Percentiles rank a stretch among this genome's conserved stretches.
Evolutionary conservation across 2,329 filamentous ascomycete species (phyloP).

Genomic region (Bisporella sp.): DNA sequence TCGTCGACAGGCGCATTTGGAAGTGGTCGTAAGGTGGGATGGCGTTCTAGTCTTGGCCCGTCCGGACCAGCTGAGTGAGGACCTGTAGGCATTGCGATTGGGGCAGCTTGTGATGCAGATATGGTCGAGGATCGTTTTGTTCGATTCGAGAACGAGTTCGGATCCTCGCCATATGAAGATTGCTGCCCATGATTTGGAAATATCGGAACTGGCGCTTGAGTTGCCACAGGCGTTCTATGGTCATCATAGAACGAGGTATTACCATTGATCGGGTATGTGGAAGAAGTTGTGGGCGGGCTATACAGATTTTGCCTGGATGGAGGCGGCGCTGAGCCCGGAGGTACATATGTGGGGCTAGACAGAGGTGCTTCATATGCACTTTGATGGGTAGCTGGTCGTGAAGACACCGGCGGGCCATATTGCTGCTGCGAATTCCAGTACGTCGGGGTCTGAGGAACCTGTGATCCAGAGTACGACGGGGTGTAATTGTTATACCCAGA

Average conservation of each 20-base stretch:
- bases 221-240: constrained; percentile 14
- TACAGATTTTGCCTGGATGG: constrained; percentile 18
- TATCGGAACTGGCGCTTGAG: constrained; percentile 17
- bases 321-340: constrained; percentile 18
- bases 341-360: constrained; percentile 17
- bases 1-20: constrained; percentile 25
- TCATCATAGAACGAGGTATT: constrained; percentile 16
- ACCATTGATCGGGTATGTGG: constrained; percentile 23
- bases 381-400: constrained; percentile 14
- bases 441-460: constrained; percentile 29
- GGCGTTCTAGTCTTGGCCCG: constrained; percentile 21
- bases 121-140: constrained; percentile 17
- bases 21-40: constrained; percentile 27
- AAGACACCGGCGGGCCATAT: constrained; percentile 16
- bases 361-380: constrained; percentile 21
- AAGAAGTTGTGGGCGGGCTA: constrained; percentile 13
- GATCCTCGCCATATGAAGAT: constrained; percentile 11
- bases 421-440: constrained; percentile 20
- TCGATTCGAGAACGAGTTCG: constrained; percentile 17
- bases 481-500: constrained; percentile 47
- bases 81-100: constrained; percentile 8
- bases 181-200: constrained; percentile 16
- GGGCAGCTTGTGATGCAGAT: constrained; percentile 10
- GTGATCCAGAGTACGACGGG: constrained; percentile 15
- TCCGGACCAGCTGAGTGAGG: constrained; percentile 9